A percentile compares a stretch with the other conserved stretches of the same genome.
Evolutionary conservation across 257 asterid species (phyloP).

Genomic region (Marsdenia floribunda): DNA sequence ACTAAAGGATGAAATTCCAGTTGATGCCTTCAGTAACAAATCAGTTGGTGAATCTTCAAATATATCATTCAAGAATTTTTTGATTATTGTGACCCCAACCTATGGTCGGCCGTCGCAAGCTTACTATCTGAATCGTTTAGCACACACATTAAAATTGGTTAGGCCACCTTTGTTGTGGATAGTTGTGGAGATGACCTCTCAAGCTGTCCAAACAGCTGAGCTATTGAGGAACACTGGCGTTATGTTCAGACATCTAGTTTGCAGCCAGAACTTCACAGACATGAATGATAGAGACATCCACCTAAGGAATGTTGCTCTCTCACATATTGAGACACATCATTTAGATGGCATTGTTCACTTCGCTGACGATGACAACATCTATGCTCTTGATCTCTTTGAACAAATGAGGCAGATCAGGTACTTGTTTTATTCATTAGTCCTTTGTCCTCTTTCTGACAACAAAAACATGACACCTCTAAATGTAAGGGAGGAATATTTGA

Average conservation of each 20-base stretch:
- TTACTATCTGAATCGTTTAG: conserved; percentile 52
- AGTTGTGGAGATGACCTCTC: conserved; percentile 66
- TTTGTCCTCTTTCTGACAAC: neutral
- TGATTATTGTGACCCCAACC: conserved; percentile 66
- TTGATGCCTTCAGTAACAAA: conserved; percentile 16
- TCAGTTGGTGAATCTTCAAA: conserved; percentile 20
- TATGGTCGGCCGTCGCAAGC: conserved; percentile 43
- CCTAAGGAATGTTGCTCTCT: conserved; percentile 57
- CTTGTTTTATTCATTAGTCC: conserved; percentile 12
- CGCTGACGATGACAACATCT: conserved; percentile 61
- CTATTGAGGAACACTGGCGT: conserved; percentile 62
- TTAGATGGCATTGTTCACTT: conserved; percentile 74
- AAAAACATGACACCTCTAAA: neutral
- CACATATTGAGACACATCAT: conserved; percentile 65
- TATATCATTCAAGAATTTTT: conserved; percentile 40
- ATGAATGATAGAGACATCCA: conserved; percentile 31
- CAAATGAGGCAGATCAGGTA: conserved; percentile 82
- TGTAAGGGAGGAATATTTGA: neutral
- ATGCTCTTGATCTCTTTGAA: conserved; percentile 44
- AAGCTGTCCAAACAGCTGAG: conserved; percentile 57
- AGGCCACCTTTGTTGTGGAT: conserved; percentile 68
- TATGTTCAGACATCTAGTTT: conserved; percentile 63
- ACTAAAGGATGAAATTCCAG: conserved; percentile 13
- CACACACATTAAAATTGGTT: conserved; percentile 45
- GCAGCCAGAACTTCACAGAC: conserved; percentile 42